Conservation (phyloP, 768 basidiomycete genomes). For the Ephemerocybe angulata region DNA sequence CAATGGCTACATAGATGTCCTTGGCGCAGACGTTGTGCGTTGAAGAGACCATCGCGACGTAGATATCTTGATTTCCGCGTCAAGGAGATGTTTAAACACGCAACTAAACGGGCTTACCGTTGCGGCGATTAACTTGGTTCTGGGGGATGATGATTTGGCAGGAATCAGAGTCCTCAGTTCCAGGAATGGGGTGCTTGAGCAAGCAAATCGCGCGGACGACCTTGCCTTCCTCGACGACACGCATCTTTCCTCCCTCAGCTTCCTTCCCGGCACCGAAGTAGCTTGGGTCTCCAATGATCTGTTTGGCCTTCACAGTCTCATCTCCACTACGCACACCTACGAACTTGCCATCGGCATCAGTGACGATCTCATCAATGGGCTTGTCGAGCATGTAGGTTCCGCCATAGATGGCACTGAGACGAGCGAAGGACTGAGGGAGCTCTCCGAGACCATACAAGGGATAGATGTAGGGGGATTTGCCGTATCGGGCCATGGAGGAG, state of each 20-base stretch:
- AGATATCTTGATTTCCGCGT: slow-evolving; percentile 68
- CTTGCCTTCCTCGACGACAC: slow-evolving; percentile 89
- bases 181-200: slow-evolving; percentile 96
- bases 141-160: slow-evolving; percentile 98
- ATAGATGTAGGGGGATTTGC: slow-evolving; percentile 99
- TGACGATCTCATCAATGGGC: slow-evolving; percentile 84
- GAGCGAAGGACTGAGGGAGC: slow-evolving; percentile 97
- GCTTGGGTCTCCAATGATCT: slow-evolving; percentile 96
- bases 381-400: slow-evolving; percentile 99
- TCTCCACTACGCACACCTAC: slow-evolving; percentile 84
- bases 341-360: slow-evolving; percentile 82
- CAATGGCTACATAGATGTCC: slow-evolving; percentile 93
- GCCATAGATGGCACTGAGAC: slow-evolving; percentile 96
- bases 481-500: slow-evolving; percentile 97
- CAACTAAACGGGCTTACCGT: slow-evolving; percentile 68
- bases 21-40: slow-evolving; percentile 98
- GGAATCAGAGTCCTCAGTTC: slow-evolving; percentile 92
- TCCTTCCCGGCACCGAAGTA: slow-evolving; percentile 84
- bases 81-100: not conserved
- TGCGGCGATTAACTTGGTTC: slow-evolving; percentile 90
- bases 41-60: slow-evolving; percentile 95
- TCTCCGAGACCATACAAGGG: slow-evolving; percentile 98
- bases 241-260: slow-evolving; percentile 68
- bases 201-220: slow-evolving; percentile 97
- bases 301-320: slow-evolving; percentile 95